Base-by-base conservation (phyloP, 768 basidiomycete genomes). In the Leccinellum albellum region DNA sequence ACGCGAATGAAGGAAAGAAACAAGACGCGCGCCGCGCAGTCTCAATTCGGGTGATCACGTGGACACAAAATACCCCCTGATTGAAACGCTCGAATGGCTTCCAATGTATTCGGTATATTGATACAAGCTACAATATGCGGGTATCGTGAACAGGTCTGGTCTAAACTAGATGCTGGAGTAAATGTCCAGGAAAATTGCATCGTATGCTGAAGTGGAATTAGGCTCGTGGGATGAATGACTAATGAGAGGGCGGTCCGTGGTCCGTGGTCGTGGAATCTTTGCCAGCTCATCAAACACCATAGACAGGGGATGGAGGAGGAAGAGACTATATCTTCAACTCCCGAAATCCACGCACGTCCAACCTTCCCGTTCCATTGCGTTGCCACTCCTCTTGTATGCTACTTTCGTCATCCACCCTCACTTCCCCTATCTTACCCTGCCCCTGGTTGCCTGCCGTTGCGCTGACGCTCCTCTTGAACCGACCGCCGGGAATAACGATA, bases 271-370 rank as follows among this genome's bases (percentile, higher is more conserved):
- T 60, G 42, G 54, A 47, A 33, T 56, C 66, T 14, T 64, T 29
- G 28, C 46, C n/a, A 26, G 52, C 15, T 55, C 51, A 56, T 61
- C 42, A 59, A n/a, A 44, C 23, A 55, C 59, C 51, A 31, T 58
- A 47, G 13, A 37, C 44, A 26, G 48, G 37, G 54, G 14, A 31
- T 32, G 28, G 46, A 35, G n/a, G 26, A 17, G 40, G 49, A 45
- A 7, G 54, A 45, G 44, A 51, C 65, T 73, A 84, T 59, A 90
- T 90, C 80, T 81, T 87, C 70, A 90, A 69, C 74, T 90, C 89
- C 62, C 87, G 75, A 70, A 90, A 90, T 53, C 88, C 88, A 53
- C 88, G 77, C 53, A 90, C 87, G 69, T 90, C 88, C 57, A 90
- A 70, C 64, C 88, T 75, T 51, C 88, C 88, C 31, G 82, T 80